phyloP scores from a whole-genome alignment of 129 eudicot species.

The Centrapalus pauciflorus region DNA sequence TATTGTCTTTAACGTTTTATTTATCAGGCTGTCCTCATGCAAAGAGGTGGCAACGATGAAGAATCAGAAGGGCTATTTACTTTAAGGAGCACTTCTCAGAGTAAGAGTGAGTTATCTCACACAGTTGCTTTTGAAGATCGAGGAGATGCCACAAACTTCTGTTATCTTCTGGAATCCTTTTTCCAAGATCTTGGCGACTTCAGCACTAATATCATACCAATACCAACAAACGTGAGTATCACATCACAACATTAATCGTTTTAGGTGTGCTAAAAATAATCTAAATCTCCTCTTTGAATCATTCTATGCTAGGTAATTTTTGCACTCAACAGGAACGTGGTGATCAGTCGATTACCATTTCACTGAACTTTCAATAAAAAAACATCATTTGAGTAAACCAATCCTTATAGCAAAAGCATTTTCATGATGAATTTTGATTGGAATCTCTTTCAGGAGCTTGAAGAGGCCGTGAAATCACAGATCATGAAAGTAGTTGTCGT shows the following conservation, averaged over 20 bases:
- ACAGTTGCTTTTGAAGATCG: constrained; percentile 81
- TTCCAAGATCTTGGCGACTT: constrained; percentile 62
- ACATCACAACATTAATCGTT: neutral
- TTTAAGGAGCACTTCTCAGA: constrained; percentile 35
- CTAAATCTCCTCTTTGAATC: too few species aligned
- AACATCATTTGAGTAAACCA: too few species aligned
- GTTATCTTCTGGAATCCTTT: constrained; percentile 68
- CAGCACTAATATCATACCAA: constrained; percentile 48
- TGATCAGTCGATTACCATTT: too few species aligned
- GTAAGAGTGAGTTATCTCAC: constrained; percentile 28
- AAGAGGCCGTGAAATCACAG: constrained; percentile 38
- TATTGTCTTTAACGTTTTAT: neutral
- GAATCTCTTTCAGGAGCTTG: constrained; percentile 59
- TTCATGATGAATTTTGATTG: neutral
- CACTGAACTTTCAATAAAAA: too few species aligned
- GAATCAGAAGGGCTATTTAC: constrained; percentile 45
- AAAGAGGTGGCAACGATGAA: constrained; percentile 37
- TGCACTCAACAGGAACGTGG: too few species aligned
- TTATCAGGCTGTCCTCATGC: constrained; percentile 71
- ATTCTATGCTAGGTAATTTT: too few species aligned
- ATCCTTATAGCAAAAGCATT: too few species aligned
- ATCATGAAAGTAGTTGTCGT: constrained; percentile 54
- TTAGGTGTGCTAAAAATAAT: neutral
- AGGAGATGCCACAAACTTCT: constrained; percentile 75
- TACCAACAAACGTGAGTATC: constrained; percentile 58